Base-by-base conservation (phyloP, 2,329 filamentous ascomycete genomes). In the Beauveria sp. region DNA sequence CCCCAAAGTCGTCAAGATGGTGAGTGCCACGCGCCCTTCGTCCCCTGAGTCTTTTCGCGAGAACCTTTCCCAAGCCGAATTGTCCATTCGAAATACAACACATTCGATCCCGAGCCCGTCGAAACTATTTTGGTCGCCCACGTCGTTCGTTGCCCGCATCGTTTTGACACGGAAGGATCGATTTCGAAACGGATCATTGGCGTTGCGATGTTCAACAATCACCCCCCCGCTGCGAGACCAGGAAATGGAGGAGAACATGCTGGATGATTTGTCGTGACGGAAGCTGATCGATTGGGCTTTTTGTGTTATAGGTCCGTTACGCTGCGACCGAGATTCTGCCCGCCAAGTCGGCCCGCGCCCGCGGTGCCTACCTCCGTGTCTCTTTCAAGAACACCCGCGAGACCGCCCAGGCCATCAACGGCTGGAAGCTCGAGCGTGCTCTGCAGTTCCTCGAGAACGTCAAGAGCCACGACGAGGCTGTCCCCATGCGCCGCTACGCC, bases 311-410 rank as follows among this genome's bases (percentile, higher is more conserved):
- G 92, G 91, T 96, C 85, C 91, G 93, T 81, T 97, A 97, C 92
- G 91, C 91, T 81, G 90, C 90, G 78, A 90, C 88, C 76, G 86
- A 92, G 78, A 93, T 96, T 78, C 84, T 89, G 74, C 82, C 87
- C 79, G 85, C 88, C 73, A 97, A 96, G 87, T 96, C 91, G 83
- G 95, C 95, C 81, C 91, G 93, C 84, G 90, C 93, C 77, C 93
- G 95, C 82, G 95, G 96, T 81, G 92, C 93, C 79, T 99, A 98
- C 86, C 90, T 99, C 74, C 92, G 95, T 78, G 93, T 98, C 73
- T 96, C 91, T 73, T 99, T 97, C 91, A 99, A 99, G 89, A 99
- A 99, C 89, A 99, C 95, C 78, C 92, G 95, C 77, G 96, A 99
- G 86, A 97, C 93, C 71, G 95, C 96, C 69, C 95, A 98, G 86